A percentile compares a stretch with the other conserved stretches of the same genome.
Evolutionary conservation across 164 flowering plant genomes (phyloP).

Genomic region (Liquidambar formosana): DNA sequence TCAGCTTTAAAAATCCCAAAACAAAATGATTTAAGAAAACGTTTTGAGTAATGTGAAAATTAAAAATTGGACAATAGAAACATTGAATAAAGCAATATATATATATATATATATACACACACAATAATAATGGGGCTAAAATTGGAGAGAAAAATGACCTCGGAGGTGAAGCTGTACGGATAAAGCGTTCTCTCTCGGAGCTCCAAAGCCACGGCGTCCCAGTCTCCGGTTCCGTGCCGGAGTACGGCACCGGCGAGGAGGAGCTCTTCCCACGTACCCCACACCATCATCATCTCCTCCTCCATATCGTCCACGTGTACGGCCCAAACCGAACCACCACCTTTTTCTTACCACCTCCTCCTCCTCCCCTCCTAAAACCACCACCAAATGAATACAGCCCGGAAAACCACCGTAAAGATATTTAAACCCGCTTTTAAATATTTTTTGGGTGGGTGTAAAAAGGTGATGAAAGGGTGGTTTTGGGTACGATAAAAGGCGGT

Average conservation of each 20-base stretch:
- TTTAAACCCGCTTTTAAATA: background rate
- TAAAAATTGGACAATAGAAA: too few species aligned
- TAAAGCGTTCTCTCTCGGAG: constrained; percentile 57
- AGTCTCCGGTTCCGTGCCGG: constrained; percentile 68
- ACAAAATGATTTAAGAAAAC: too few species aligned
- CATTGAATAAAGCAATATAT: too few species aligned
- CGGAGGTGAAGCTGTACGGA: constrained; percentile 57
- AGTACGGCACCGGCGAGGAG: constrained; percentile 78
- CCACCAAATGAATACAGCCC: too few species aligned
- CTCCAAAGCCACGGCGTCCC: constrained; percentile 79
- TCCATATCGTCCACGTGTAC: constrained; percentile 27
- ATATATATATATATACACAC: too few species aligned
- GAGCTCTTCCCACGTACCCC: constrained; percentile 98
- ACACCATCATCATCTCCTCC: constrained; percentile 28
- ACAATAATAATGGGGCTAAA: too few species aligned
- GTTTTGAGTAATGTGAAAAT: too few species aligned
- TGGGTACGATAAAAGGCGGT: too few species aligned
- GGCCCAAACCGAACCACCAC: constrained; percentile 3
- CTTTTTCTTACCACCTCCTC: background rate
- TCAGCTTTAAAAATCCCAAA: too few species aligned
- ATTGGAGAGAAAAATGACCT: constrained; percentile 45
- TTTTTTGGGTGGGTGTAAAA: background rate
- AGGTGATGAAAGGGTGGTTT: background rate
- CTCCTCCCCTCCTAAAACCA: background rate
- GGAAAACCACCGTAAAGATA: background rate